phyloP scores from a whole-genome alignment of 148 eudicot species.

The Amaranthus cruentus region DNA sequence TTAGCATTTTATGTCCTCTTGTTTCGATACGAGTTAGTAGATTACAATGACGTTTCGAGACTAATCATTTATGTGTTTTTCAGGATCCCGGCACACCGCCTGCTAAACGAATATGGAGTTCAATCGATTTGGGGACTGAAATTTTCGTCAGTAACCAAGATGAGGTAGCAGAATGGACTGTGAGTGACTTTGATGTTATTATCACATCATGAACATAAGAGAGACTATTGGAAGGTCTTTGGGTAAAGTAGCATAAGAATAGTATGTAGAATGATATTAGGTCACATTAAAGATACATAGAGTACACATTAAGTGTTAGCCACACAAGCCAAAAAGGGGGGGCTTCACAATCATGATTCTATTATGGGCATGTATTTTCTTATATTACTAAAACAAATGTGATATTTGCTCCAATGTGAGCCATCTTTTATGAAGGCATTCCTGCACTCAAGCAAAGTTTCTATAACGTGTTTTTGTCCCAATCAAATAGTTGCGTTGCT shows the following conservation, averaged over 20 bases:
- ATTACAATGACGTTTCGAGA: no score
- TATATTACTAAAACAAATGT: neutral
- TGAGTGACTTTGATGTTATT: constrained; percentile 64
- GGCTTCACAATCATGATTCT: constrained; percentile 10
- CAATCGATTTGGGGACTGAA: constrained; percentile 79
- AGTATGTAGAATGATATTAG: constrained; percentile 4
- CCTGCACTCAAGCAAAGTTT: neutral
- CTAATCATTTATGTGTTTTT: neutral
- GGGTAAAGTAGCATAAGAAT: neutral
- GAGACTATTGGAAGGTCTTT: neutral
- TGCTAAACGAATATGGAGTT: constrained; percentile 74
- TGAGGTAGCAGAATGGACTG: constrained; percentile 72
- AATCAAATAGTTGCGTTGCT: no score
- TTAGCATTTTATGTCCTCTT: no score
- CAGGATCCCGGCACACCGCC: constrained; percentile 73
- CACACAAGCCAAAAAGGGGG: constrained; percentile 18
- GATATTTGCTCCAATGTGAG: constrained; percentile 5
- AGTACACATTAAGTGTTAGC: constrained; percentile 5
- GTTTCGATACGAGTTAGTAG: no score
- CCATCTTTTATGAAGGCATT: neutral
- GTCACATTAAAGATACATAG: neutral
- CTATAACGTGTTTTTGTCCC: no score
- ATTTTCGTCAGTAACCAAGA: constrained; percentile 61
- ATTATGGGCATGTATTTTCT: neutral
- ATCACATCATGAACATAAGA: constrained; percentile 30